These are phyloP conservation scores for Vickermania spadyakhi DNA, from an alignment of 208 protist species.

Conservation along the genomic window DNA sequence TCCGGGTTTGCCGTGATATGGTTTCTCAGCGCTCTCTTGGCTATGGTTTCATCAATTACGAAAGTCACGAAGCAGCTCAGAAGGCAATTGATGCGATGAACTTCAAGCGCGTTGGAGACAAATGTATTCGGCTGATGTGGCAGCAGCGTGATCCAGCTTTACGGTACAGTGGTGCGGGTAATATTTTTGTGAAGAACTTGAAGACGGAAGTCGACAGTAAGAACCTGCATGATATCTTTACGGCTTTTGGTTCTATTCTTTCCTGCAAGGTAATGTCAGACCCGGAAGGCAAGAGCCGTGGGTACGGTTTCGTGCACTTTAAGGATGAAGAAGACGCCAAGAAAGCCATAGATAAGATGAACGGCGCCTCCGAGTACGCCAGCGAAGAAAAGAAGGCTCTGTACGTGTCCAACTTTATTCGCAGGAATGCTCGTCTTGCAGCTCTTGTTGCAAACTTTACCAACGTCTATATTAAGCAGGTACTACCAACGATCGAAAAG, in stretches of 20 bases:
- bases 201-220: conserved; percentile 95
- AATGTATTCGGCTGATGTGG: conserved; percentile 99
- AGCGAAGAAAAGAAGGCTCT: conserved; percentile 86
- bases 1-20: conserved; percentile 97
- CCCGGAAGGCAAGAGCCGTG: conserved; percentile 88
- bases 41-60: conserved; percentile 99
- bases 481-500: conserved; percentile 86
- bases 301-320: conserved; percentile 99
- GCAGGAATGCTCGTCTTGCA: conserved; percentile 89
- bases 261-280: conserved; percentile 97
- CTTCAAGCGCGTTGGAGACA: conserved; percentile 92
- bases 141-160: conserved; percentile 97
- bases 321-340: conserved; percentile 94
- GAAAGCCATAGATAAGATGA: conserved; percentile 95
- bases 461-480: conserved; percentile 98
- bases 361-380: conserved; percentile 91
- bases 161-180: conserved; percentile 96
- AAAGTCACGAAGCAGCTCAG: conserved; percentile 93
- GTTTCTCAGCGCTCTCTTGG: conserved; percentile 96
- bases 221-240: conserved; percentile 96
- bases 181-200: conserved; percentile 99
- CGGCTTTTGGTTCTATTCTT: conserved; percentile 96
- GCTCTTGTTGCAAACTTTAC: conserved; percentile 94
- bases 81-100: conserved; percentile 97
- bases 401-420: conserved; percentile 95